Conservation (phyloP, 768 basidiomycete genomes). For the Hygrocybe coccinea region DNA sequence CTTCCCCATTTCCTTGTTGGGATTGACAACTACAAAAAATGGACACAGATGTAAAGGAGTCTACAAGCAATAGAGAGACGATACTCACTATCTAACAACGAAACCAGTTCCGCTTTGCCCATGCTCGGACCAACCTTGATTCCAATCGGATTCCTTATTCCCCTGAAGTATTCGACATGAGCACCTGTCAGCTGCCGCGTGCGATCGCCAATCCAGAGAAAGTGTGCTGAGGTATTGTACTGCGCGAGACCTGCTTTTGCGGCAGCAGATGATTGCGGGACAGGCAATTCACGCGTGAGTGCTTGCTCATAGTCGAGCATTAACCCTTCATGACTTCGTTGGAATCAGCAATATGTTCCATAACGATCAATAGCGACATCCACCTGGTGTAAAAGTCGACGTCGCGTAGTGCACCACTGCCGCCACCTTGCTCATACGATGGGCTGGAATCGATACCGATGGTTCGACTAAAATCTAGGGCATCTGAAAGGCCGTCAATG, state of each 20-base stretch:
- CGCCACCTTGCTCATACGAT: conserved; percentile 69
- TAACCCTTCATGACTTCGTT: conserved; percentile 78
- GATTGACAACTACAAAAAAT: conserved; percentile 69
- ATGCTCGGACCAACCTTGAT: conserved; percentile 94
- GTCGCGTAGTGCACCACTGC: conserved; percentile 68
- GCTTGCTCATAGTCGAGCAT: conserved; percentile 92
- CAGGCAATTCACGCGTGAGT: conserved; percentile 66
- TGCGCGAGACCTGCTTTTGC: conserved; percentile 32
- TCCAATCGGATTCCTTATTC: conserved; percentile 89
- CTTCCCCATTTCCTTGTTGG: conserved; percentile 72
- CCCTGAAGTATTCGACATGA: conserved; percentile 93
- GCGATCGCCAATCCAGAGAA: conserved; percentile 96
- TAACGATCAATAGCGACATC: conserved; percentile 19
- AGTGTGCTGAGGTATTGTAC: conserved; percentile 92
- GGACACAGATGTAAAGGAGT: conserved; percentile 1
- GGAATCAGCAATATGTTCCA: no score
- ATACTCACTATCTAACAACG: conserved; percentile 67
- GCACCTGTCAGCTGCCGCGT: conserved; percentile 89
- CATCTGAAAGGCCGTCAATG: conserved; percentile 78
- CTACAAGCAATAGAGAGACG: background rate
- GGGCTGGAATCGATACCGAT: conserved; percentile 68
- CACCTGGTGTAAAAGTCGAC: conserved; percentile 93
- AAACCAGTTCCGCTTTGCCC: conserved; percentile 68
- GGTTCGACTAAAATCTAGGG: conserved; percentile 87
- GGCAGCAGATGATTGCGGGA: conserved; percentile 23